Conservation (phyloP, 176 grass and related monocot species). For the sorghum (Sorghum bicolor) region DNA sequence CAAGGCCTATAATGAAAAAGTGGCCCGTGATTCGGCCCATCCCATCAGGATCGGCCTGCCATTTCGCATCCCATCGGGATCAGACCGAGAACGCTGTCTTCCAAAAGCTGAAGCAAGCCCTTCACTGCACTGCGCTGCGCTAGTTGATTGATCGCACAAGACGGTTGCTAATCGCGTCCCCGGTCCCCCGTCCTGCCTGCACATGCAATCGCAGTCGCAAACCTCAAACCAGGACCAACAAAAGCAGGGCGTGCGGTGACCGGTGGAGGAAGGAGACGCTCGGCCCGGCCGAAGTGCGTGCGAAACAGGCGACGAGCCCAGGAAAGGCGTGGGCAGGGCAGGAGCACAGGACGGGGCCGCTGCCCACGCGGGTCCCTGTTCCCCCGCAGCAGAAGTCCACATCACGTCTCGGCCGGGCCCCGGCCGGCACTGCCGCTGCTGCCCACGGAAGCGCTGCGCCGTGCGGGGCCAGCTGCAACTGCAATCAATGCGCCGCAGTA, state of each 20-base stretch:
- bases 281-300: too few species aligned
- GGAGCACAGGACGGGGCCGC: neutral
- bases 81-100: neutral
- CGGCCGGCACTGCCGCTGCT: neutral
- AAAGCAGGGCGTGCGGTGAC: too few species aligned
- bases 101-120: slow-evolving; percentile 24
- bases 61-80: too few species aligned
- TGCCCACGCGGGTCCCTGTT: neutral
- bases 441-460: neutral
- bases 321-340: neutral
- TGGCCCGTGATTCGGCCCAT: too few species aligned
- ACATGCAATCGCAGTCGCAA: too few species aligned
- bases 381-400: neutral
- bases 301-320: neutral
- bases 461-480: neutral
- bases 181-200: too few species aligned
- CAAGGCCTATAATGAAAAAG: too few species aligned
- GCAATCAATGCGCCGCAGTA: slow-evolving; percentile 22
- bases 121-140: neutral
- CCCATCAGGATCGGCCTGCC: too few species aligned
- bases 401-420: neutral
- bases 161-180: too few species aligned
- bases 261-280: too few species aligned
- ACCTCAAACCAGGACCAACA: too few species aligned
- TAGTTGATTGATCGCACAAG: neutral